Conservation (phyloP, 441 rosid genomes). For the Melastoma candidum region DNA sequence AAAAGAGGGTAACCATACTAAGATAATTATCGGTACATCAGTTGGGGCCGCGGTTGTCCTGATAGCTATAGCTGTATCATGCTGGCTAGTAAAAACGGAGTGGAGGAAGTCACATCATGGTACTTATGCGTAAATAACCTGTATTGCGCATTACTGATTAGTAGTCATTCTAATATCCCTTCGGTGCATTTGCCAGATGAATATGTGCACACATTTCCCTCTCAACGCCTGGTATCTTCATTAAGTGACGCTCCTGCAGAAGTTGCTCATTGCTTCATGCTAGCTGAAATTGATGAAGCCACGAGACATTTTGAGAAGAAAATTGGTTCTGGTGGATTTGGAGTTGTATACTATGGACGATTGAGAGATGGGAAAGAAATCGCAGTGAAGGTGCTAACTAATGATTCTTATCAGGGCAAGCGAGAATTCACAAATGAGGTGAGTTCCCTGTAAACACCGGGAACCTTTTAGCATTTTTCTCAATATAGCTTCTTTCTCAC, state of each 20-base stretch:
- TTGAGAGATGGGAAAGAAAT: slow-evolving; percentile 82
- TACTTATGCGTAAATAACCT: slow-evolving; percentile 11
- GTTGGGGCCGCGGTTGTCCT: slow-evolving; percentile 73
- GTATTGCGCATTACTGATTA: neutral
- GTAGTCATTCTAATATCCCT: slow-evolving; percentile 1
- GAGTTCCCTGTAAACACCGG: slow-evolving; percentile 5
- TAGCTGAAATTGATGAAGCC: slow-evolving; percentile 68
- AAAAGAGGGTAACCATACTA: slow-evolving; percentile 31
- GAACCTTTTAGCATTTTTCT: slow-evolving; percentile 2
- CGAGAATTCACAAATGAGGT: slow-evolving; percentile 95
- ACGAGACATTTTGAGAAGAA: slow-evolving; percentile 73
- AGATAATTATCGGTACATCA: slow-evolving; percentile 47
- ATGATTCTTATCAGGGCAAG: slow-evolving; percentile 85
- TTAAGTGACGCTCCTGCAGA: slow-evolving; percentile 58
- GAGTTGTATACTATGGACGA: slow-evolving; percentile 82
- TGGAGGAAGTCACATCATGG: slow-evolving; percentile 42
- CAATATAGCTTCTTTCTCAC: no score
- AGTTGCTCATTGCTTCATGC: slow-evolving; percentile 72
- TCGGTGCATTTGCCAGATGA: slow-evolving; percentile 27
- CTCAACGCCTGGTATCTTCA: slow-evolving; percentile 44
- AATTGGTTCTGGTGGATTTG: slow-evolving; percentile 97
- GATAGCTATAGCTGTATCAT: slow-evolving; percentile 44
- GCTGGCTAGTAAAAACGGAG: slow-evolving; percentile 42
- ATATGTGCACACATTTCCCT: slow-evolving; percentile 26
- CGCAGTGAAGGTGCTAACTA: slow-evolving; percentile 75